phyloP scores from a whole-genome alignment of 768 basidiomycete species.

The Rhizopogon vulgaris region DNA sequence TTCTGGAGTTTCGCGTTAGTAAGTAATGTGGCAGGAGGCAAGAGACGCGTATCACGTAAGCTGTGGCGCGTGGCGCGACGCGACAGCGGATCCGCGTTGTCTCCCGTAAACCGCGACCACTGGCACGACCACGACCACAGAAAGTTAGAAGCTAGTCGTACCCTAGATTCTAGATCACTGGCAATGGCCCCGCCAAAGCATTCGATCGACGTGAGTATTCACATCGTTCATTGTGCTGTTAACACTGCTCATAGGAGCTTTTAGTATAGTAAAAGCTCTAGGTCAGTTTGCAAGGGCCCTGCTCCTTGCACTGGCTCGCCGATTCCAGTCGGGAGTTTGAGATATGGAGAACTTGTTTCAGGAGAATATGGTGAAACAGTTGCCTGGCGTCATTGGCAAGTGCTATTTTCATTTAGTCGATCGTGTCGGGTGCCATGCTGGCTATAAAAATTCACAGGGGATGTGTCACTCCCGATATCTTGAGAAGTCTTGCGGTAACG shows the following conservation, averaged over 20 bases:
- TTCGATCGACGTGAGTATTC: constrained; percentile 25
- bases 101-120: background rate
- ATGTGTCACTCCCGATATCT: constrained; percentile 58
- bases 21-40: background rate
- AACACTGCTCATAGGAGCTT: constrained; percentile 7
- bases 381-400: constrained; percentile 75
- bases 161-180: background rate
- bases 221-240: background rate
- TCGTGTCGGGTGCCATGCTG: background rate
- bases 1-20: background rate
- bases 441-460: constrained; percentile 40
- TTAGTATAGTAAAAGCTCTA: constrained; percentile 68
- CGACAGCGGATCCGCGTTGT: constrained; percentile 5
- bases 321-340: constrained; percentile 50
- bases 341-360: constrained; percentile 52
- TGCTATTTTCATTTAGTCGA: constrained; percentile 5
- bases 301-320: constrained; percentile 48
- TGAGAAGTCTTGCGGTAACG: constrained; percentile 41
- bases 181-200: constrained; percentile 14
- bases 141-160: too few species aligned
- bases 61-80: constrained; percentile 15
- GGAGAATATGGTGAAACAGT: constrained; percentile 54
- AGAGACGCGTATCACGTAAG: constrained; percentile 7
- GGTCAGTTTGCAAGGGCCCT: constrained; percentile 64
- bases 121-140: too few species aligned